Evolutionary conservation across 2,329 filamentous ascomycete genomes (phyloP).

Genomic region (Bimuria novae-zelandiae): DNA sequence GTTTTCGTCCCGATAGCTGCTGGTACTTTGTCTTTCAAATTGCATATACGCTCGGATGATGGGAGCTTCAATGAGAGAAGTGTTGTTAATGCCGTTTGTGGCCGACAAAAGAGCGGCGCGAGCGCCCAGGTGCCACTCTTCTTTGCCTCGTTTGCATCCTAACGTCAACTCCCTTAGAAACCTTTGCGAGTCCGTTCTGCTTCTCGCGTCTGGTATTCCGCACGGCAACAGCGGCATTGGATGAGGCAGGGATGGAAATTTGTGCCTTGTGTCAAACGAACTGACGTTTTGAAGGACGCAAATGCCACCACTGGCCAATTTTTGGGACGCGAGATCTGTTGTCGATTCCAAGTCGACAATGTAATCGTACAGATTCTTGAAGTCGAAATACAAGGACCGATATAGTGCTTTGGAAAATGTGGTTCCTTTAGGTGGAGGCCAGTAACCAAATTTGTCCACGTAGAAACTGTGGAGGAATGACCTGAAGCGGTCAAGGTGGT

Average conservation of each 20-base stretch:
- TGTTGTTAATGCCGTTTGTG: constrained; percentile 51
- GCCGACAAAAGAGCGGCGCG: constrained; percentile 59
- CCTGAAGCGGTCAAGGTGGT: constrained; percentile 74
- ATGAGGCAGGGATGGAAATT: constrained; percentile 64
- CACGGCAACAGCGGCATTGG: constrained; percentile 69
- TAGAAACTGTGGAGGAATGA: constrained; percentile 71
- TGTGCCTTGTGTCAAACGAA: constrained; percentile 67
- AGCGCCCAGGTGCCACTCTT: constrained; percentile 55
- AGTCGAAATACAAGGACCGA: constrained; percentile 68
- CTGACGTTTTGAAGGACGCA: constrained; percentile 71
- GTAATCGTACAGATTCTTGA: constrained; percentile 71
- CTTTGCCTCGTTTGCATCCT: constrained; percentile 46
- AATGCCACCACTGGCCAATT: constrained; percentile 66
- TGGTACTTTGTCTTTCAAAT: constrained; percentile 67
- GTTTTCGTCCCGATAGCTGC: constrained; percentile 61
- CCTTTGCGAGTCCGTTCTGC: constrained; percentile 38
- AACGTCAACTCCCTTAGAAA: constrained; percentile 43
- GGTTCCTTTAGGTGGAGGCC: constrained; percentile 62
- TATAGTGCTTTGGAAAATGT: constrained; percentile 64
- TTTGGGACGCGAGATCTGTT: constrained; percentile 55
- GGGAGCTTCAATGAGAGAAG: constrained; percentile 44
- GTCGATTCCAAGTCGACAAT: constrained; percentile 67
- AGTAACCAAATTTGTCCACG: constrained; percentile 69
- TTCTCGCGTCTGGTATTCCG: constrained; percentile 31
- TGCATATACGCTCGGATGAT: constrained; percentile 70